Evolutionary conservation across 225 moss, liverwort and hornwort genomes (phyloP).

Genomic region (Polytrichum commune): DNA sequence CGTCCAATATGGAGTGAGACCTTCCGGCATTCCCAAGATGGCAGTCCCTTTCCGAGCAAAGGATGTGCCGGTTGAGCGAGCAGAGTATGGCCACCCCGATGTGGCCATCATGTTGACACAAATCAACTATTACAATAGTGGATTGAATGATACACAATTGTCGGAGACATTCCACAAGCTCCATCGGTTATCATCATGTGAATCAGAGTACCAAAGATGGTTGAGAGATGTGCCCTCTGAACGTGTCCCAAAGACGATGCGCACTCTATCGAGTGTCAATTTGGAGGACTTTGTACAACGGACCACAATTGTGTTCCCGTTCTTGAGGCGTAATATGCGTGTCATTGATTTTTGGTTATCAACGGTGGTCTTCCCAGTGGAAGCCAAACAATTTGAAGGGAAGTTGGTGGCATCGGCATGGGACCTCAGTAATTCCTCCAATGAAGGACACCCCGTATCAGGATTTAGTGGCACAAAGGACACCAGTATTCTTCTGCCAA

Average conservation of each 20-base stretch:
- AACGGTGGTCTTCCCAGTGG: slow-evolving; percentile 11
- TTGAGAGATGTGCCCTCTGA: not conserved
- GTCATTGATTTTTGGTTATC: slow-evolving; percentile 45
- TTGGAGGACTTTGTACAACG: slow-evolving; percentile 27
- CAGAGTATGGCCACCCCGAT: slow-evolving; percentile 36
- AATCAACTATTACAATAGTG: slow-evolving; percentile 37
- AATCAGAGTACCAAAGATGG: slow-evolving; percentile 32
- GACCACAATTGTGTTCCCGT: slow-evolving; percentile 10
- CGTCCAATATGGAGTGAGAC: slow-evolving; percentile 35
- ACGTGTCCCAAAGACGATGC: slow-evolving; percentile 10
- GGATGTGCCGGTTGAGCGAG: slow-evolving; percentile 39
- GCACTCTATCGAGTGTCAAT: slow-evolving; percentile 17
- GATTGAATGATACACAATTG: slow-evolving; percentile 22
- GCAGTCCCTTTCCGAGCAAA: slow-evolving; percentile 37
- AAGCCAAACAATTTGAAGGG: slow-evolving; percentile 28
- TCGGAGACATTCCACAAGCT: slow-evolving; percentile 30
- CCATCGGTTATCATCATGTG: slow-evolving; percentile 1
- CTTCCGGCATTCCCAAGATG: slow-evolving; percentile 26
- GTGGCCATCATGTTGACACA: slow-evolving; percentile 44
- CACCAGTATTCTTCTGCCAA: slow-evolving; percentile 30
- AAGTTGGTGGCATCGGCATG: slow-evolving; percentile 39
- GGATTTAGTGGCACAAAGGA: slow-evolving; percentile 49
- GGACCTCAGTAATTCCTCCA: slow-evolving; percentile 16
- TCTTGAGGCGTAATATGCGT: slow-evolving; percentile 29
- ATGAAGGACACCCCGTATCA: slow-evolving; percentile 4